Base-by-base conservation (phyloP, 2,329 filamentous ascomycete genomes). In the Penicillium sp. region DNA sequence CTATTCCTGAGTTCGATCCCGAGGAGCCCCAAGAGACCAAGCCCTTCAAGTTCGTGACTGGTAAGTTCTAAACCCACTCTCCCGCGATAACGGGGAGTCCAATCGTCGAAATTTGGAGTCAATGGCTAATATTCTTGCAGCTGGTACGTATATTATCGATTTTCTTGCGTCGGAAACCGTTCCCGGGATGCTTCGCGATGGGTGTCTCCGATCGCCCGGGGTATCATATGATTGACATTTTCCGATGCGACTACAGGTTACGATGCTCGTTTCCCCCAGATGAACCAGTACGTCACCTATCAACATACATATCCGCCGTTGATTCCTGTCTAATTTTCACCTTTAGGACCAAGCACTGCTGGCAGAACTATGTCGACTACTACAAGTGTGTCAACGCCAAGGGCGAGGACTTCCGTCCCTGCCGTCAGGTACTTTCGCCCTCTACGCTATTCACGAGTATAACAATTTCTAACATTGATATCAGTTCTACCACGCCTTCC, bases 311-410 rank as follows among this genome's bases (percentile, higher is more conserved):
- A 48, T 5, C 7, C 16, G 11, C 31, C 9, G 35, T 26, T n/a
- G 43, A 7, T 4, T 22, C 9, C 45, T 24, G 22, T 52, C 56
- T 66, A 64, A 71, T 57, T 49, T 31, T 46, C 31, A 9, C 52
- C 56, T 31, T 14, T 55, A 82, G 80, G 79, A 88, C 93, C 82
- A 97, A 97, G 90, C 93, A 99, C 87, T 99, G 95, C 91, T 99
- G 95, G 95, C 96, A 99, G 81, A 99, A 99, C 87, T 99, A 99
- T 82, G 95, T 99, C 83, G 95, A 99, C 81, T 98, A 99, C 86
- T 91, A 99, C 88, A 99, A 99, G 87, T 99, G 95, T 85, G 92
- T 97, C 80, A 84, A 89, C 76, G 93, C 93, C 81, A 98, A 98
- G 87, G 93, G 93, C 80, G 93, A 98, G 84, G 93, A 97, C 76